Evolutionary conservation across 2,329 filamentous ascomycete species (phyloP).

Genomic region (Aureobasidium namibiae): DNA sequence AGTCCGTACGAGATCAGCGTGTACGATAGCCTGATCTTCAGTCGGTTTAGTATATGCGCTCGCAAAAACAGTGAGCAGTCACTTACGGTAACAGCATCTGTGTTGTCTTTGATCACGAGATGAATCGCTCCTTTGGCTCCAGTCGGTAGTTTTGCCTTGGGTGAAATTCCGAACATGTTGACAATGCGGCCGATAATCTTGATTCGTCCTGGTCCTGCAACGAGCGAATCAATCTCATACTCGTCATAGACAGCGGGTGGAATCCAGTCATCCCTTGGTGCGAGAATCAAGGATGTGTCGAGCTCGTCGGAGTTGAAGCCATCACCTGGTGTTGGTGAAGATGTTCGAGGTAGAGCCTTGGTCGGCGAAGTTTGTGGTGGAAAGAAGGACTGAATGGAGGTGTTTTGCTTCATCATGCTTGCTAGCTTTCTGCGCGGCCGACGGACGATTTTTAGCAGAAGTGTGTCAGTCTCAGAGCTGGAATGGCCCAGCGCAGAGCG

Average conservation of each 20-base stretch:
- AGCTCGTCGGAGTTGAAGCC: conserved; percentile 46
- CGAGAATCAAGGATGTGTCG: conserved; percentile 21
- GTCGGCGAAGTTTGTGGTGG: conserved; percentile 19
- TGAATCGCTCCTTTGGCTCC: conserved; percentile 45
- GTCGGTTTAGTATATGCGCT: neutral
- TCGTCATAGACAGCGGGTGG: conserved; percentile 41
- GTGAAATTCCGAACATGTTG: conserved; percentile 43
- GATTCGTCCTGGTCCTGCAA: conserved; percentile 43
- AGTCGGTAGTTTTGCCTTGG: conserved; percentile 34
- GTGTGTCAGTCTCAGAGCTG: no score
- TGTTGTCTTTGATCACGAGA: conserved; percentile 49
- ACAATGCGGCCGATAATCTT: conserved; percentile 48
- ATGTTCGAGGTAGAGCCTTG: conserved; percentile 16
- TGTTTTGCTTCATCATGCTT: conserved; percentile 13
- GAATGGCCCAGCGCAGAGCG: neutral
- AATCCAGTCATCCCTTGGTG: conserved; percentile 32
- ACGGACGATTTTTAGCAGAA: neutral
- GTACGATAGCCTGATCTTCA: conserved; percentile 46
- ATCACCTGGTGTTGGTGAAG: conserved; percentile 31
- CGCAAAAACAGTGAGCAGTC: neutral
- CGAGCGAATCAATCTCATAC: conserved; percentile 38
- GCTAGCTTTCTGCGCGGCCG: neutral
- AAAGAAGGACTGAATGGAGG: conserved; percentile 39
- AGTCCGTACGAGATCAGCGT: conserved; percentile 34
- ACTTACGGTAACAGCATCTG: conserved; percentile 44